Conservation (phyloP, 345 rosid genomes). For the Aquilaria malaccensis region DNA sequence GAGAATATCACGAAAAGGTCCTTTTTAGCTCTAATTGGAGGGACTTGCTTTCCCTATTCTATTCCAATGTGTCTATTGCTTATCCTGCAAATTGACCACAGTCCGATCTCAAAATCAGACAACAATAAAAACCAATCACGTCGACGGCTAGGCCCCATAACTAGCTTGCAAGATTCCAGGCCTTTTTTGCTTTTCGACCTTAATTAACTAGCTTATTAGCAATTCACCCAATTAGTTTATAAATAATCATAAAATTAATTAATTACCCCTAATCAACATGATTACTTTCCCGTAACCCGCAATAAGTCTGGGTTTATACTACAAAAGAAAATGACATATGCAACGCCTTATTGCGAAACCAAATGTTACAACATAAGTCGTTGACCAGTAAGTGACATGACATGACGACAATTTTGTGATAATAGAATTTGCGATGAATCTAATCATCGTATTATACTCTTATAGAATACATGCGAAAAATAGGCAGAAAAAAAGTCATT, state of each 20-base stretch:
- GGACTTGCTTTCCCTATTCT: not conserved
- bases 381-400: no score
- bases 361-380: no score
- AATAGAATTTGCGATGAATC: no score
- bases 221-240: no score
- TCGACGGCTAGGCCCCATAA: constrained; percentile 12
- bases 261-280: not conserved
- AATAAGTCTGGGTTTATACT: not conserved
- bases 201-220: not conserved
- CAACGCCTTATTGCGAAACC: no score
- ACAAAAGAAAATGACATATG: not conserved
- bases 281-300: not conserved
- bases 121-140: constrained; percentile 13
- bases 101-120: constrained; percentile 25
- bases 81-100: constrained; percentile 13
- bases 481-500: no score
- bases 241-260: not conserved
- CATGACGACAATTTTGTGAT: no score
- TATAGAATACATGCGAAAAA: no score
- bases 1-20: constrained; percentile 61
- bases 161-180: constrained; percentile 16
- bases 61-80: not conserved
- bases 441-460: no score
- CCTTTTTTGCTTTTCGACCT: constrained; percentile 9
- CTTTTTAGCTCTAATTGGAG: constrained; percentile 45